Conservation (phyloP, 202 grass and related monocot genomes). For the Dendrocalamus latiflorus region DNA sequence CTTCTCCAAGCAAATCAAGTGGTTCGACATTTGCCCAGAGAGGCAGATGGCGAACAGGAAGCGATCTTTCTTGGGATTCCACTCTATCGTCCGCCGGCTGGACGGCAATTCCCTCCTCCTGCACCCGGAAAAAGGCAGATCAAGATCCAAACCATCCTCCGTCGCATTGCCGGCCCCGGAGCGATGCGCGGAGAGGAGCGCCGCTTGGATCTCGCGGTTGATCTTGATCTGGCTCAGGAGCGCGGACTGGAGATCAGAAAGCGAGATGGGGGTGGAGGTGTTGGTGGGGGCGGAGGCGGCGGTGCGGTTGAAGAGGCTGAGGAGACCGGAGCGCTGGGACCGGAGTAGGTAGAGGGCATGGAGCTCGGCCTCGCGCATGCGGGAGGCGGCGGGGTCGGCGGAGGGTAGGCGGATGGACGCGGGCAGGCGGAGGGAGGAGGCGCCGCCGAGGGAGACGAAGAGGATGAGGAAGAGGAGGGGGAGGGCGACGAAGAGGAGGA, state of each 20-base stretch:
- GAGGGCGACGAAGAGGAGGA: not conserved
- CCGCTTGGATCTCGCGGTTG: constrained; percentile 67
- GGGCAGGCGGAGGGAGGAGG: not conserved
- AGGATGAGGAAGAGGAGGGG: not conserved
- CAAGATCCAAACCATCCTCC: constrained; percentile 45
- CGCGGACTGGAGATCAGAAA: constrained; percentile 49
- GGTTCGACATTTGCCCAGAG: constrained; percentile 97
- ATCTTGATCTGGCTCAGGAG: constrained; percentile 69
- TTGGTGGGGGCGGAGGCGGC: not conserved
- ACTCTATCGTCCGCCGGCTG: constrained; percentile 70
- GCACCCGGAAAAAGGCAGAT: constrained; percentile 43
- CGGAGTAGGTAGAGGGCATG: constrained; percentile 69
- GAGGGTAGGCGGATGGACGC: not conserved
- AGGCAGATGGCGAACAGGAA: constrained; percentile 80
- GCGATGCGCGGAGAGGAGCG: constrained; percentile 69
- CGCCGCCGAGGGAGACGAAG: not conserved
- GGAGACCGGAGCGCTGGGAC: constrained; percentile 60
- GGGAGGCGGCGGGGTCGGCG: constrained; percentile 29
- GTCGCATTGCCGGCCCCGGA: constrained; percentile 19
- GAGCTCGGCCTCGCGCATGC: constrained; percentile 83
- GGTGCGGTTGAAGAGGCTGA: constrained; percentile 59
- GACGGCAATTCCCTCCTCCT: constrained; percentile 29
- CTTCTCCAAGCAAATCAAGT: constrained; percentile 96
- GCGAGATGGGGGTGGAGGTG: constrained; percentile 26
- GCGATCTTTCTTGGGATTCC: constrained; percentile 78